Base-by-base conservation (phyloP, 306 rosid genomes). In the Pyrus betulifolia region DNA sequence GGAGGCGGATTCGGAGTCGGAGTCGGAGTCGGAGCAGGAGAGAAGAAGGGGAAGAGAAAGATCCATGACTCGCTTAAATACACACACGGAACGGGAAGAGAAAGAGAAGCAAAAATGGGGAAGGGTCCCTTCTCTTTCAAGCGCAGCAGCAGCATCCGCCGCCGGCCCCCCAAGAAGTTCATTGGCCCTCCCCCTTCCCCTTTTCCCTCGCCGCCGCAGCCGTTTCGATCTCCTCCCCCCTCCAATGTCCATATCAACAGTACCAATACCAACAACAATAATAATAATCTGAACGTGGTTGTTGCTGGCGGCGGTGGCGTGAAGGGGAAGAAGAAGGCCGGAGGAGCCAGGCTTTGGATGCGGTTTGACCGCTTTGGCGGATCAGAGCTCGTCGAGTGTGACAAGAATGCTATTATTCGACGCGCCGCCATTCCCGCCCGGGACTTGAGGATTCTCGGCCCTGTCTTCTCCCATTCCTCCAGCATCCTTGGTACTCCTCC, bases 391-490 rank as follows among this genome's bases (percentile, higher is more conserved):
- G 85, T 84, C 2, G 99, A 92, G 87, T 89, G 85, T 81, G 99
- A 95, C 67, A 95, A 92, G 84, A 92, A 72, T 76, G 83, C 96
- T 12, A 95, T 95, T 31, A 86, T 95, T 76, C 91, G 85, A 22
- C 91, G 87, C 33, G 96, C 97, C 25, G 86, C 80, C 46, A 89
- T 95, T 83, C 99, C 99, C 8, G 85, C 96, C 7, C 82, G 97
- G 60, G 99, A 95, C 84, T 80, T 95, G 83, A 87, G 99, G 74
- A 88, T 92, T 58, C 84, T 95, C 31, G 99, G 99, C 70, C 99
- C 99, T 42, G 84, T 95, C 61, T 95, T 95, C 92, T 95, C 97
- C 17, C 93, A 95, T 44, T 90, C 99, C 67, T 95, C 97, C 30
- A 95, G 84, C 75, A 95, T 95, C 58, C 99, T 95, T 28, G 98